phyloP scores from a whole-genome alignment of 495 filamentous ascomycete genomes.

The Daldinia caldariorum region DNA sequence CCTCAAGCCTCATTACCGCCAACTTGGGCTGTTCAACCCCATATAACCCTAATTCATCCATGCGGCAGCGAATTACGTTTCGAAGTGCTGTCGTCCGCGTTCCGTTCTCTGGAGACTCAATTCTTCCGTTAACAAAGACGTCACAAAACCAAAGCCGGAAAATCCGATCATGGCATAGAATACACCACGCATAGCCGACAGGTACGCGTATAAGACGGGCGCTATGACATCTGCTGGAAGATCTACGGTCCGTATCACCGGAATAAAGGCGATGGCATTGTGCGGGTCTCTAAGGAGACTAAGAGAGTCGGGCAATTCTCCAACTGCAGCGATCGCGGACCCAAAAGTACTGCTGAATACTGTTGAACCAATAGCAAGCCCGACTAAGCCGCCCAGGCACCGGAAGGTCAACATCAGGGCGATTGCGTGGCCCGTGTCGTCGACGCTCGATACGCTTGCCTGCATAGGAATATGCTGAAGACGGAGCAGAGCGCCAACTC shows the following conservation, averaged over 20 bases:
- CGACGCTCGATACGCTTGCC: slow-evolving; percentile 49
- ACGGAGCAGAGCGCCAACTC: slow-evolving; percentile 45
- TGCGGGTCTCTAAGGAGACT: slow-evolving; percentile 19
- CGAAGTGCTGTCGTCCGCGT: slow-evolving; percentile 35
- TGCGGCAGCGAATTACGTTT: slow-evolving; percentile 7
- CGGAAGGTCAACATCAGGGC: slow-evolving; percentile 52
- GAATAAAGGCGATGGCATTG: slow-evolving; percentile 40
- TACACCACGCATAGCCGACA: slow-evolving; percentile 33
- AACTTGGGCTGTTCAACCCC: neutral
- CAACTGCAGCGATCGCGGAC: slow-evolving; percentile 24
- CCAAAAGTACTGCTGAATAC: slow-evolving; percentile 48
- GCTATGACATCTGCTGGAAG: slow-evolving; percentile 24
- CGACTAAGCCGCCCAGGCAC: slow-evolving; percentile 53
- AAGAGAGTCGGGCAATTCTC: slow-evolving; percentile 28
- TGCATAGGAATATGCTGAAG: slow-evolving; percentile 48
- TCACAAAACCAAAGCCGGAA: slow-evolving; percentile 32
- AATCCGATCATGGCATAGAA: slow-evolving; percentile 41
- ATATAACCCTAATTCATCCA: neutral
- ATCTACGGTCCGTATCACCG: slow-evolving; percentile 27
- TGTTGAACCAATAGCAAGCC: slow-evolving; percentile 50
- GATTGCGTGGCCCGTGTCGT: slow-evolving; percentile 54
- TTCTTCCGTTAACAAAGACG: slow-evolving; percentile 36
- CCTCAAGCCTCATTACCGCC: neutral
- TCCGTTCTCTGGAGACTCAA: slow-evolving; percentile 35
- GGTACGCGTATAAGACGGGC: slow-evolving; percentile 28